Percentiles rank a stretch among this genome's conserved stretches.
Conservation (phyloP, 1,284 basidiomycete genomes). For the Neonothopanus nambi region DNA sequence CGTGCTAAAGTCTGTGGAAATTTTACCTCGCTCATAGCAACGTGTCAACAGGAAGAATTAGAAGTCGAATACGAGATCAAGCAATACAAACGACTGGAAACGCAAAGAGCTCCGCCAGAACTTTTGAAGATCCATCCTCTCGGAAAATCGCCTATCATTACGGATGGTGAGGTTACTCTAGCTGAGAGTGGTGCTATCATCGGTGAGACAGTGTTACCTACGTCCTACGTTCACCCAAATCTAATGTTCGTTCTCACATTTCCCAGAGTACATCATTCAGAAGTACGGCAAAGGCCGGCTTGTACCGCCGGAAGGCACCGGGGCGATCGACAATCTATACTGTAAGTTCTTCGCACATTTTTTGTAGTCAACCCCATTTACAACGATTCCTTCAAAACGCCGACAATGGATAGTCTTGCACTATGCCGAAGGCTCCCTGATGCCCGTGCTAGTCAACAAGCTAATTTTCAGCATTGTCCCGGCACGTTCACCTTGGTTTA, state of each 20-base stretch:
- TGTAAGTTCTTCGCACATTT: slow-evolving; percentile 28
- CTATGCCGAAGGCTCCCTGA: slow-evolving; percentile 42
- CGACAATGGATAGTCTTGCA: slow-evolving; percentile 31
- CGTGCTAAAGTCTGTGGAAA: neutral
- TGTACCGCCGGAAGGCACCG: slow-evolving; percentile 34
- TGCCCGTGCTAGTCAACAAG: slow-evolving; percentile 37
- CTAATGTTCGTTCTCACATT: neutral
- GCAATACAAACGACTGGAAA: slow-evolving; percentile 41
- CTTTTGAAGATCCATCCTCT: slow-evolving; percentile 41
- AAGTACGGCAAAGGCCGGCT: slow-evolving; percentile 44
- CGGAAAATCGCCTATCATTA: slow-evolving; percentile 49
- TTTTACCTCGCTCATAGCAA: no score
- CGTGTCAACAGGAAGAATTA: slow-evolving; percentile 46
- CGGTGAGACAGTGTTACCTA: slow-evolving; percentile 30
- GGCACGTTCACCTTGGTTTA: slow-evolving; percentile 32
- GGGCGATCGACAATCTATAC: slow-evolving; percentile 39
- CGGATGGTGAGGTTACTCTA: slow-evolving; percentile 42
- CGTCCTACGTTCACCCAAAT: neutral
- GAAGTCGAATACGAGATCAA: slow-evolving; percentile 49
- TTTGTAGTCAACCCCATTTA: neutral
- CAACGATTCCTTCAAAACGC: neutral
- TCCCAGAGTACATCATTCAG: slow-evolving; percentile 42
- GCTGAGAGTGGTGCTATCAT: slow-evolving; percentile 53
- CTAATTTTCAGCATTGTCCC: slow-evolving; percentile 35
- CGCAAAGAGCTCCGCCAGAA: slow-evolving; percentile 40